Conservation (phyloP, 495 filamentous ascomycete genomes). For the Polyplosphaeria fusca region DNA sequence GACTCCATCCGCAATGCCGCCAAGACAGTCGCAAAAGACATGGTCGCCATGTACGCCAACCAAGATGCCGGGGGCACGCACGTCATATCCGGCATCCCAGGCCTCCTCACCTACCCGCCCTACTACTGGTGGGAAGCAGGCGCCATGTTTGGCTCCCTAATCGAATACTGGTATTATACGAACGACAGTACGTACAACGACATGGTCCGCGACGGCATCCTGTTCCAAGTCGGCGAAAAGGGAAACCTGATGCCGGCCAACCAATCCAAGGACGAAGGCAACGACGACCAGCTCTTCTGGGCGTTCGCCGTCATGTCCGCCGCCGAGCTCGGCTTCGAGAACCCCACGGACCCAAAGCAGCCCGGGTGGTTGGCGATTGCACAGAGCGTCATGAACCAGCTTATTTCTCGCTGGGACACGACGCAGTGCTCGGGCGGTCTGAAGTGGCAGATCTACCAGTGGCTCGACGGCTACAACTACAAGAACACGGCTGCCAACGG, state of each 20-base stretch:
- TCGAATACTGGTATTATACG: constrained; percentile 85
- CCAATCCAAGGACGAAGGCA: constrained; percentile 53
- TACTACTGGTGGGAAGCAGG: constrained; percentile 75
- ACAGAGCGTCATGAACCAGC: constrained; percentile 35
- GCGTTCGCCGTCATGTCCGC: constrained; percentile 38
- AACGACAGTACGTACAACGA: constrained; percentile 71
- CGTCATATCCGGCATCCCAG: constrained; percentile 57
- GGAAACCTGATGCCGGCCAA: constrained; percentile 76
- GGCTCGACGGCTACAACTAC: constrained; percentile 76
- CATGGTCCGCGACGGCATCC: constrained; percentile 61
- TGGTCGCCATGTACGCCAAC: constrained; percentile 63
- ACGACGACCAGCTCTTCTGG: constrained; percentile 42
- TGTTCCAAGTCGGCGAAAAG: constrained; percentile 67
- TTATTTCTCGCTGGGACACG: constrained; percentile 61
- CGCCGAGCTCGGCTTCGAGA: constrained; percentile 34
- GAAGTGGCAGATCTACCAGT: constrained; percentile 80
- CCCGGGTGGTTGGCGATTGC: constrained; percentile 35
- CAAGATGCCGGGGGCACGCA: constrained; percentile 45
- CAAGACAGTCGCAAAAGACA: constrained; percentile 58
- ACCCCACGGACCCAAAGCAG: constrained; percentile 14
- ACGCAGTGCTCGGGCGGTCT: constrained; percentile 67
- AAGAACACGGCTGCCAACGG: constrained; percentile 80
- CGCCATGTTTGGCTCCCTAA: constrained; percentile 67
- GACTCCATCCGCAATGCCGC: constrained; percentile 66
- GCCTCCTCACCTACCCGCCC: constrained; percentile 56